A percentile compares a stretch with the other conserved stretches of the same genome.
Conservation (phyloP, 73 alveolate genomes). For the Paramecium tetraurelia region DNA sequence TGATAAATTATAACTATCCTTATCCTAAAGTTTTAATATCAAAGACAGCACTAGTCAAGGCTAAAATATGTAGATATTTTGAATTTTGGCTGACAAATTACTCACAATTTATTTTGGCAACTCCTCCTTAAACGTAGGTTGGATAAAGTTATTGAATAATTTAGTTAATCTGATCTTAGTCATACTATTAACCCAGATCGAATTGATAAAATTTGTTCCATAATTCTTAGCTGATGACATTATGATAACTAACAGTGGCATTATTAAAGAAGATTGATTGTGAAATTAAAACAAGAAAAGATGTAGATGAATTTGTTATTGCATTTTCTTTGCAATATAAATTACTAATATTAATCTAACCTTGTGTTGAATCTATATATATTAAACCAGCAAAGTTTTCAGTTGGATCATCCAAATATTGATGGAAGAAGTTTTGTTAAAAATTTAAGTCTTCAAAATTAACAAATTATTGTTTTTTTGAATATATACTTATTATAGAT, state of each 20-base stretch:
- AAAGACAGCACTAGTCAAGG: not conserved
- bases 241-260: not conserved
- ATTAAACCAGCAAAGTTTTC: not conserved
- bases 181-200: not conserved
- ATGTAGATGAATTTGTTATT: not conserved
- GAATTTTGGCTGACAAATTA: not conserved
- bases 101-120: not conserved
- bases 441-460: not conserved
- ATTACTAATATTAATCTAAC: not conserved
- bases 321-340: not conserved
- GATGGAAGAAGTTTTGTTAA: not conserved
- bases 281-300: not conserved
- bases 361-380: not conserved
- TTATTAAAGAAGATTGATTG: not conserved
- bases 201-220: not conserved
- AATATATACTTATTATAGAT: not conserved
- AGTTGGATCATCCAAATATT: not conserved
- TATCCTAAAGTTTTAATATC: not conserved
- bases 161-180: not conserved
- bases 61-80: not conserved
- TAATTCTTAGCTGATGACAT: not conserved
- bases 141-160: not conserved
- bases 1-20: not conserved
- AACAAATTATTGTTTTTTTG: not conserved
- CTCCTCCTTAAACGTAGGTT: not conserved